Percentiles rank a stretch among this genome's conserved stretches.
phyloP scores from a whole-genome alignment of 73 alveolate species.

The Tetrahymena elliotti region DNA sequence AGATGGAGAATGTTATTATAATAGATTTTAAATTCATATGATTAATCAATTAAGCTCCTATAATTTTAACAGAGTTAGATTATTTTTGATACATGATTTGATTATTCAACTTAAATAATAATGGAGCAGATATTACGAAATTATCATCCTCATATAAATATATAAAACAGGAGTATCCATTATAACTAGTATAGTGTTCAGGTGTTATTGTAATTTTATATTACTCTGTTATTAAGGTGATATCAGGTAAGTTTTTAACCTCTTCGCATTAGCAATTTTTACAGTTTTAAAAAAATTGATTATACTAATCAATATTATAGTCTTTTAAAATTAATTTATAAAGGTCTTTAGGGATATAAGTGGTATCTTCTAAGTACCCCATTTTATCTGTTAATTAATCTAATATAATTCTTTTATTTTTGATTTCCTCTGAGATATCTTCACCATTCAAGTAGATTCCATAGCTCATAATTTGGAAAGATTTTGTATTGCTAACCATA shows the following conservation, averaged over 20 bases:
- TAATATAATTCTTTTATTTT: no score
- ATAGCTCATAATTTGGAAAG: neutral
- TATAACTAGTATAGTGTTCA: neutral
- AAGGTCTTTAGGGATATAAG: neutral
- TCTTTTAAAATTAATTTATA: no score
- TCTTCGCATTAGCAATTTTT: neutral
- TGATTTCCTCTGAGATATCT: neutral
- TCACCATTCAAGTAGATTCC: neutral
- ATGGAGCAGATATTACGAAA: neutral
- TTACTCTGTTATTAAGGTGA: neutral
- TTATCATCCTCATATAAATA: neutral
- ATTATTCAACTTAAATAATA: no score
- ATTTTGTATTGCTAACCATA: neutral
- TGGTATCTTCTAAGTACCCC: neutral
- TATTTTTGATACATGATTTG: neutral
- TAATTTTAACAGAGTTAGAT: neutral
- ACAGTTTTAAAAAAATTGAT: neutral
- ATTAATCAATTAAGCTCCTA: neutral
- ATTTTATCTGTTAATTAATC: neutral
- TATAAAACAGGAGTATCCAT: neutral
- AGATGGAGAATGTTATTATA: neutral
- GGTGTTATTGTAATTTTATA: neutral
- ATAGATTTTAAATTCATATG: neutral
- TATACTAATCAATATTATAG: neutral
- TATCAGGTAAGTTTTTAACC: neutral